These are phyloP conservation scores for Moesziomyces sp. DNA, from an alignment of 1,284 basidiomycete species.

Conservation along the genomic window DNA sequence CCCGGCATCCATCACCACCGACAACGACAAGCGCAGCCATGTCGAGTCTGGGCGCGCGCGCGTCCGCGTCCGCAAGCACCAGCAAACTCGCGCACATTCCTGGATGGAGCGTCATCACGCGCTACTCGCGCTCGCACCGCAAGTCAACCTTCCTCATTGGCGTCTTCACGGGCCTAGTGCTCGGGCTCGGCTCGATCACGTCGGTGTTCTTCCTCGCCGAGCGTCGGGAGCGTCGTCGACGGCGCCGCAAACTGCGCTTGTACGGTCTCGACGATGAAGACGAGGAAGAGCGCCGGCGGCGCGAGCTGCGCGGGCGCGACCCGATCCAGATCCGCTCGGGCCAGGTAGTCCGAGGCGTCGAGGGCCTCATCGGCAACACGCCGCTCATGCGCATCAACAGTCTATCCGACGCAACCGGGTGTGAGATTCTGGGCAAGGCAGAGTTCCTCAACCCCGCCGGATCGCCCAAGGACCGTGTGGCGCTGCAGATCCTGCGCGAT, in stretches of 20 bases:
- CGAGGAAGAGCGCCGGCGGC: conserved; percentile 37
- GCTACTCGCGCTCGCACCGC: conserved; percentile 41
- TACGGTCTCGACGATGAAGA: conserved; percentile 41
- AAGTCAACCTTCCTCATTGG: conserved; percentile 57
- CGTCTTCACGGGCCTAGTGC: conserved; percentile 55
- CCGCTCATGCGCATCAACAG: conserved; percentile 91
- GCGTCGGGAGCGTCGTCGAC: conserved; percentile 35
- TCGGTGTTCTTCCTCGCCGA: conserved; percentile 55
- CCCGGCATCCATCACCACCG: too few relatives aligned
- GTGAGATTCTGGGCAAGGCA: conserved; percentile 95
- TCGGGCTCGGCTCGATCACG: conserved; percentile 56
- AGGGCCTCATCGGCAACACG: conserved; percentile 76
- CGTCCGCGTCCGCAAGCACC: conserved; percentile 6
- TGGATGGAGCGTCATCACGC: conserved; percentile 35
- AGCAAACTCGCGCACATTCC: conserved; percentile 35
- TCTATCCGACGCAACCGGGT: conserved; percentile 86
- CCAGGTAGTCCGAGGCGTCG: conserved; percentile 56
- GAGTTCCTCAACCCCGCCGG: conserved; percentile 98
- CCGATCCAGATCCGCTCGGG: conserved; percentile 47
- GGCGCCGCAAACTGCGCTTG: conserved; percentile 28
- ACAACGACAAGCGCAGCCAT: conserved; percentile 5
- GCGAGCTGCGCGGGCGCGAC: conserved; percentile 29
- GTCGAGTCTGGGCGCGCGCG: conserved; percentile 15
- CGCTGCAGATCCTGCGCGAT: conserved; percentile 80
- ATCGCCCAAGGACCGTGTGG: conserved; percentile 96